phyloP scores from a whole-genome alignment of 768 basidiomycete genomes.

The Gloeostereum incarnatum region DNA sequence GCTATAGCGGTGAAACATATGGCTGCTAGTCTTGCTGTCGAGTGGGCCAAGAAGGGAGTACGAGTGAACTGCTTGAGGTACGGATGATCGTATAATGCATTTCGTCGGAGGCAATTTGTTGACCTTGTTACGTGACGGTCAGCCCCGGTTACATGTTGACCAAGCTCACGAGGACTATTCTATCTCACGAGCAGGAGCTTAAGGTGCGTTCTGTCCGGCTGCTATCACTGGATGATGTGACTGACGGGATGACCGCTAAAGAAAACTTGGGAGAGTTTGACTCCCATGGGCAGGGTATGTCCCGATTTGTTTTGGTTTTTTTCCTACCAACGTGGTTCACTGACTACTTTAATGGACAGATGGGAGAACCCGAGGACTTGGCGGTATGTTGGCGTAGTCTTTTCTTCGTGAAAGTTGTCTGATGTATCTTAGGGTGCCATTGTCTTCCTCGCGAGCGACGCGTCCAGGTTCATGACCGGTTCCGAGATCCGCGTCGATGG shows the following conservation, averaged over 20 bases:
- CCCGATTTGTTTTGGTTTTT: not conserved
- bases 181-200: slow-evolving; percentile 66
- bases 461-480: slow-evolving; percentile 86
- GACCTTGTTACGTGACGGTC: slow-evolving; percentile 5
- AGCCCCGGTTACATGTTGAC: slow-evolving; percentile 96
- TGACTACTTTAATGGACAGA: slow-evolving; percentile 29
- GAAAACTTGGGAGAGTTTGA: slow-evolving; percentile 79
- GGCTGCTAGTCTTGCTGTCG: slow-evolving; percentile 86
- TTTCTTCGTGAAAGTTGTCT: not conserved
- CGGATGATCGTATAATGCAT: slow-evolving; percentile 7
- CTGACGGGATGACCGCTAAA: slow-evolving; percentile 15
- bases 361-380: slow-evolving; percentile 91
- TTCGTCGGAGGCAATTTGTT: slow-evolving; percentile 4
- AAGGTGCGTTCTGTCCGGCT: slow-evolving; percentile 37
- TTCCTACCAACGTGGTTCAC: slow-evolving; percentile 4
- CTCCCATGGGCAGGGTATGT: slow-evolving; percentile 79
- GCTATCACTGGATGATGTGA: slow-evolving; percentile 1
- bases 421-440: slow-evolving; percentile 56
- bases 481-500: slow-evolving; percentile 82
- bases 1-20: slow-evolving; percentile 81
- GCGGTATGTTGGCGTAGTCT: slow-evolving; percentile 57
- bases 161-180: slow-evolving; percentile 75
- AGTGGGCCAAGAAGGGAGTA: slow-evolving; percentile 89
- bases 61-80: slow-evolving; percentile 79
- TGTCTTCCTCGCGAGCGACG: slow-evolving; percentile 86